Base-by-base conservation (phyloP, 2,329 filamentous ascomycete genomes). In the Knufia petricola region DNA sequence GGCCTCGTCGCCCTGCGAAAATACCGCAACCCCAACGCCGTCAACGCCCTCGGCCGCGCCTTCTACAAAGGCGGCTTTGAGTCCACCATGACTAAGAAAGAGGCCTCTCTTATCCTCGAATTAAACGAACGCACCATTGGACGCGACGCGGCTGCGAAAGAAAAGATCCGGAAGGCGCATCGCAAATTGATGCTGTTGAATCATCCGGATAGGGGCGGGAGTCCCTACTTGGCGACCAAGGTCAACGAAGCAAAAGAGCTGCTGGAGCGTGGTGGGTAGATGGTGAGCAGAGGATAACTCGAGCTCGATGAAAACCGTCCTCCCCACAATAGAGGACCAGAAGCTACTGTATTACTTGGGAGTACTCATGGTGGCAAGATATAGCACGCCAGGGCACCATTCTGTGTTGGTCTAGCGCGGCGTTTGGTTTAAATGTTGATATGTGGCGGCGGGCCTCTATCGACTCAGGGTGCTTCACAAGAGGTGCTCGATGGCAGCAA, bases 51-150 rank as follows among this genome's bases (percentile, higher is more conserved):
- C 59, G 92, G 92, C 60, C 88, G 89, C 67, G 82, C 88, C 36
- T 98, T 88, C 64, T 96, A 95, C 77, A 98, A 96, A 70, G 92
- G 92, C 58, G 92, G 92, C n/a, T 98, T 98, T 64, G 92, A 98
- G 72, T 75, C 81, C 52, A 85, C 84, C 69, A 98, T 98, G 90
- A 95, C 81, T 66, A 80, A 84, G 66, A 82, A 84, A 66, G 92
- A 98, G 70, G 92, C 92, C 19, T 77, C 88, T 3, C 71, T 98
- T 59, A 95, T 98, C 52, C 72, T 98, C 42, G 85, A 92, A 56
- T 81, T 96, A 53, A 96, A 89, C 55, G 92, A 98, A 70, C 80
- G 88, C 54, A 80, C 82, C 59, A 65, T 95, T 53, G 92, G 83
- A 51, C 39, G 31, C 13, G 19, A 32, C n/a, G 44, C 36, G n/a